These are phyloP conservation scores for Incumbomyces lentus DNA, from an alignment of 2,329 filamentous ascomycete genomes.

Conservation along the genomic window DNA sequence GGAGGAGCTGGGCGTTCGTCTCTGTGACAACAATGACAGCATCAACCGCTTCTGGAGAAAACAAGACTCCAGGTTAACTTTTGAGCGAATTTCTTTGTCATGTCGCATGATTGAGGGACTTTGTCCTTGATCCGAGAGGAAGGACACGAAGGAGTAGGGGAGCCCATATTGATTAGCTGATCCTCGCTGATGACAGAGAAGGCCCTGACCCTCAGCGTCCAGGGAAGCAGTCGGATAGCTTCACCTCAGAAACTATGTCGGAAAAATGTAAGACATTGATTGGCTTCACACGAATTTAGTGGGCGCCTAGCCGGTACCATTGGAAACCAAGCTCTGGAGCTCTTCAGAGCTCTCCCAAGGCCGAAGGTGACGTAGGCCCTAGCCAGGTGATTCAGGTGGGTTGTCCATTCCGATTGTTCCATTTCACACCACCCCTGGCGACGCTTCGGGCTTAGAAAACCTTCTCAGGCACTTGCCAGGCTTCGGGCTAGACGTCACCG, in stretches of 20 bases:
- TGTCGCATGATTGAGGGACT: background rate
- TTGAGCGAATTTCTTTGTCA: background rate
- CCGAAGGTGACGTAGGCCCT: constrained; percentile 1
- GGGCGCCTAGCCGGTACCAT: background rate
- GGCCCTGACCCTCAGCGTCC: too few species aligned
- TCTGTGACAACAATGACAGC: constrained; percentile 3
- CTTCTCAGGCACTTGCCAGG: background rate
- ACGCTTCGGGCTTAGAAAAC: too few species aligned
- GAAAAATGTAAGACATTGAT: background rate
- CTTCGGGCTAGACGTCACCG: constrained; percentile 2
- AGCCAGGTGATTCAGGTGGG: background rate
- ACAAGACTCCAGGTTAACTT: background rate
- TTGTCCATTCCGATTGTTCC: constrained; percentile 3
- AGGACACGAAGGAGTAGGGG: background rate
- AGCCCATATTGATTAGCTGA: background rate
- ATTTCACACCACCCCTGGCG: constrained; percentile 3
- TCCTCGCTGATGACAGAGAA: too few species aligned
- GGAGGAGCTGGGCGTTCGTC: too few species aligned
- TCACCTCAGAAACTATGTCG: too few species aligned
- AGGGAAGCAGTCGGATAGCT: too few species aligned
- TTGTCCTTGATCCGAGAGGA: background rate
- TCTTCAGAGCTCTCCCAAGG: background rate
- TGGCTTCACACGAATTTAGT: background rate
- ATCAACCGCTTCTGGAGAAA: background rate
- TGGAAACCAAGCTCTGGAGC: constrained; percentile 1